Conservation (phyloP, 148 eudicot genomes). For the Pharnaceum exiguum region DNA sequence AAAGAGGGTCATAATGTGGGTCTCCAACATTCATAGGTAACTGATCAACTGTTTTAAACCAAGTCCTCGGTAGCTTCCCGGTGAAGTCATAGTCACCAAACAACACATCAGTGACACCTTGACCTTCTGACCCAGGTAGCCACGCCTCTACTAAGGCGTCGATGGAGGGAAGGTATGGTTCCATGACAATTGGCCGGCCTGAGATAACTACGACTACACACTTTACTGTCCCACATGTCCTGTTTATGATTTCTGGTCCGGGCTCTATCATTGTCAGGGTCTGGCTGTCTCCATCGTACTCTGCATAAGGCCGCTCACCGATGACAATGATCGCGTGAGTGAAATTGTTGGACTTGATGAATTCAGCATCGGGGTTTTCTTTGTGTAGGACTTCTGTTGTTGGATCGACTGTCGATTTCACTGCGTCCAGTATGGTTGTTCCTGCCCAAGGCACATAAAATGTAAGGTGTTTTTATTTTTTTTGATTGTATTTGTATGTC, state of each 20-base stretch:
- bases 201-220: slow-evolving; percentile 26
- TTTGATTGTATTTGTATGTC: too few relatives aligned
- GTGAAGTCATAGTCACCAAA: slow-evolving; percentile 33
- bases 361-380: slow-evolving; percentile 23
- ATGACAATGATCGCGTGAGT: slow-evolving; percentile 21
- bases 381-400: slow-evolving; percentile 20
- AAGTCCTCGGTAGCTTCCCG: slow-evolving; percentile 27
- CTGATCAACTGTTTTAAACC: slow-evolving; percentile 29
- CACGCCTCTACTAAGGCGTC: slow-evolving; percentile 35
- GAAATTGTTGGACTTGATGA: slow-evolving; percentile 20
- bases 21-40: slow-evolving; percentile 32
- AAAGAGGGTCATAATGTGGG: slow-evolving; percentile 27
- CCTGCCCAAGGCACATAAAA: slow-evolving; percentile 15
- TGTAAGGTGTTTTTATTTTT: neutral
- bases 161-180: slow-evolving; percentile 21
- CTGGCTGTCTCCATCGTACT: slow-evolving; percentile 22
- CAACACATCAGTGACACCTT: slow-evolving; percentile 26
- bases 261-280: slow-evolving; percentile 31
- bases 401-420: slow-evolving; percentile 22
- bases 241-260: slow-evolving; percentile 17
- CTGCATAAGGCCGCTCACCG: slow-evolving; percentile 29
- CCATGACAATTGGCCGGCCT: slow-evolving; percentile 33
- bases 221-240: slow-evolving; percentile 18
- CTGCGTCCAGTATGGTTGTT: slow-evolving; percentile 26
- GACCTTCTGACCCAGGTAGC: slow-evolving; percentile 35